Evolutionary conservation across 1,139 yeast species (phyloP).

Genomic region (Blastobotrys raffinosifermentans): DNA sequence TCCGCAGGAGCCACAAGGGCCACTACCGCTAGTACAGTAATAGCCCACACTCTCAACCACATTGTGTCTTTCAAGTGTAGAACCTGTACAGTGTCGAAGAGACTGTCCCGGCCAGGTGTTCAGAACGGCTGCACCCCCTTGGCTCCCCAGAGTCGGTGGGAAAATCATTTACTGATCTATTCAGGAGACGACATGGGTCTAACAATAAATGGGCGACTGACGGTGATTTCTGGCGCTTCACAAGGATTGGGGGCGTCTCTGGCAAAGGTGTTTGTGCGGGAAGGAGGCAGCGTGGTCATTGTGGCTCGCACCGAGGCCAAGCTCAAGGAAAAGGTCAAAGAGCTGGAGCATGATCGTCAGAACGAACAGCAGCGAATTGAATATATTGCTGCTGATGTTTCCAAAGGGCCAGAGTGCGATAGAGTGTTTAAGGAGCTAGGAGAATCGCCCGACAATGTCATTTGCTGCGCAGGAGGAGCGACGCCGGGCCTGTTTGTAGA

Average conservation of each 20-base stretch:
- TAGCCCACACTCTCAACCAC: constrained; percentile 7
- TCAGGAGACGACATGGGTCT: neutral
- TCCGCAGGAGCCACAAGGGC: constrained; percentile 17
- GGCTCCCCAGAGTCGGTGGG: too few relatives aligned
- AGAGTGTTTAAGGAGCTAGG: constrained; percentile 36
- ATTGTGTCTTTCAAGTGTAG: too few relatives aligned
- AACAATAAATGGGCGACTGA: constrained; percentile 37
- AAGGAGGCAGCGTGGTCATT: constrained; percentile 60
- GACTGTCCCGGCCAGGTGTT: too few relatives aligned
- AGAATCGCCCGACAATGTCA: constrained; percentile 57
- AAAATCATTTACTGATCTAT: too few relatives aligned
- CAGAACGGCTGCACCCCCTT: too few relatives aligned
- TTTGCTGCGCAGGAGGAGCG: constrained; percentile 88
- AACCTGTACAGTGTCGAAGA: too few relatives aligned
- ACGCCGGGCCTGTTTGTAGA: constrained; percentile 75
- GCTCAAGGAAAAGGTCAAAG: constrained; percentile 44
- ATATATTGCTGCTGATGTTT: constrained; percentile 60
- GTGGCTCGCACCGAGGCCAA: constrained; percentile 69
- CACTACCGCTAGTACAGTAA: constrained; percentile 12
- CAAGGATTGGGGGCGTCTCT: constrained; percentile 89
- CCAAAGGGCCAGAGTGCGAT: constrained; percentile 49
- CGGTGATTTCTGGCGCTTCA: constrained; percentile 88
- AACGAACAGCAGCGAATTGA: constrained; percentile 34
- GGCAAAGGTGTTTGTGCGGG: constrained; percentile 51
- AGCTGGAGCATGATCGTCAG: constrained; percentile 34